A percentile compares a stretch with the other conserved stretches of the same genome.
These are phyloP conservation scores for Colletotrichum coccodes DNA, from an alignment of 2,329 filamentous ascomycete genomes.

Conservation along the genomic window DNA sequence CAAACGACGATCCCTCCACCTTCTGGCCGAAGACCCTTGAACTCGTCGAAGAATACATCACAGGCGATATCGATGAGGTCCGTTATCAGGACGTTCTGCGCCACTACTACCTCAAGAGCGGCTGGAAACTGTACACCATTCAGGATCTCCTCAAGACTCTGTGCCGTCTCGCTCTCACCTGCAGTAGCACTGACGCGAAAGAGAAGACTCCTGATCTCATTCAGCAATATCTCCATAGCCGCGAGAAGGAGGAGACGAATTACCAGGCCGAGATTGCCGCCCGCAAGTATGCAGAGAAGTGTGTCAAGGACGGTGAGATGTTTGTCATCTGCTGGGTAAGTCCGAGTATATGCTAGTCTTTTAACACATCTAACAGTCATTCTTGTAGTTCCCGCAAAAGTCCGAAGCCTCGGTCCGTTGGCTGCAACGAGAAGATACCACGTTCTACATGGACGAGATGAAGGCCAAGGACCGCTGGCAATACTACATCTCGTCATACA, in stretches of 20 bases:
- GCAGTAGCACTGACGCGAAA: conserved; percentile 86
- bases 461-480: conserved; percentile 87
- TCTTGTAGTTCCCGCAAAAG: conserved; percentile 70
- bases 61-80: conserved; percentile 81
- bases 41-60: conserved; percentile 87
- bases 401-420: conserved; percentile 78
- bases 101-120: conserved; percentile 89
- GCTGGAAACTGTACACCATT: conserved; percentile 94
- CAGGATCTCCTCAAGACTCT: conserved; percentile 88
- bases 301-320: conserved; percentile 90
- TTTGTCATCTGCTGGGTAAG: conserved; percentile 93
- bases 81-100: conserved; percentile 91
- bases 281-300: conserved; percentile 91
- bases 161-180: conserved; percentile 82
- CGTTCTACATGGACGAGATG: conserved; percentile 91
- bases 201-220: conserved; percentile 95
- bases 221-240: conserved; percentile 84
- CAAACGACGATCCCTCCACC: conserved; percentile 66
- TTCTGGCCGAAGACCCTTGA: conserved; percentile 89
- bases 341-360: conserved; percentile 38
- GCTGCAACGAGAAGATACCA: conserved; percentile 74
- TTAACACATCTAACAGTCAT: conserved; percentile 41
- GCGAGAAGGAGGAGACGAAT: conserved; percentile 85
- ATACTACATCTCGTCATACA: conserved; percentile 94
- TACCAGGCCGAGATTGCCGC: conserved; percentile 91